A percentile compares a stretch with the other conserved stretches of the same genome.
These are phyloP conservation scores for Graphilbum sp. DNA, from an alignment of 2,329 filamentous ascomycete genomes.

Conservation along the genomic window DNA sequence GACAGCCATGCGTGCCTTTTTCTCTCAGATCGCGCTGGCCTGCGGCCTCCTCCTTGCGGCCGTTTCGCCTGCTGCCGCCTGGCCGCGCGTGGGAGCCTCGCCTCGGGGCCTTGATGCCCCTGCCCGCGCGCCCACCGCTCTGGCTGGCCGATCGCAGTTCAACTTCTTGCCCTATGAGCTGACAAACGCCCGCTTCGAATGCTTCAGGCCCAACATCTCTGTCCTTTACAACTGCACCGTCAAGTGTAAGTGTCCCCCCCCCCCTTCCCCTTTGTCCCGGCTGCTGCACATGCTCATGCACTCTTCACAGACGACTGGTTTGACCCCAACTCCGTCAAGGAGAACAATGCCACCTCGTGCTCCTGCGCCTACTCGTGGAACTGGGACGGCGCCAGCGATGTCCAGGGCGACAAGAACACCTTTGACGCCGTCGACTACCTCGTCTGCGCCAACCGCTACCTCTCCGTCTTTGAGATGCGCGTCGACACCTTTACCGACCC, in stretches of 20 bases:
- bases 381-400: slow-evolving; percentile 11
- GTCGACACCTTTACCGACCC: slow-evolving; percentile 10
- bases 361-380: slow-evolving; percentile 11
- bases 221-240: slow-evolving; percentile 10
- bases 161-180: slow-evolving; percentile 12
- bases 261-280: not conserved
- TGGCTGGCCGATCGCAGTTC: slow-evolving; percentile 7
- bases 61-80: not conserved
- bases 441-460: slow-evolving; percentile 2
- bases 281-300: not conserved
- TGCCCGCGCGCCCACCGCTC: no score
- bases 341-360: slow-evolving; percentile 13
- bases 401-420: slow-evolving; percentile 6
- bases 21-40: no score
- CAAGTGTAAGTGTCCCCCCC: slow-evolving; percentile 9
- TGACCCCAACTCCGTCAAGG: slow-evolving; percentile 14
- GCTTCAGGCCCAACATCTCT: slow-evolving; percentile 6
- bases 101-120: no score
- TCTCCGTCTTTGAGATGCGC: slow-evolving; percentile 11
- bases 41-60: no score
- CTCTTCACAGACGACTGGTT: slow-evolving; percentile 13
- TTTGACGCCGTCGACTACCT: slow-evolving; percentile 2
- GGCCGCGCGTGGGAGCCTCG: not conserved
- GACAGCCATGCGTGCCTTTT: no score
- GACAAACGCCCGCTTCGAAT: slow-evolving; percentile 11